Evolutionary conservation across 257 asterid species (phyloP).

Genomic region (Mentha longifolia): DNA sequence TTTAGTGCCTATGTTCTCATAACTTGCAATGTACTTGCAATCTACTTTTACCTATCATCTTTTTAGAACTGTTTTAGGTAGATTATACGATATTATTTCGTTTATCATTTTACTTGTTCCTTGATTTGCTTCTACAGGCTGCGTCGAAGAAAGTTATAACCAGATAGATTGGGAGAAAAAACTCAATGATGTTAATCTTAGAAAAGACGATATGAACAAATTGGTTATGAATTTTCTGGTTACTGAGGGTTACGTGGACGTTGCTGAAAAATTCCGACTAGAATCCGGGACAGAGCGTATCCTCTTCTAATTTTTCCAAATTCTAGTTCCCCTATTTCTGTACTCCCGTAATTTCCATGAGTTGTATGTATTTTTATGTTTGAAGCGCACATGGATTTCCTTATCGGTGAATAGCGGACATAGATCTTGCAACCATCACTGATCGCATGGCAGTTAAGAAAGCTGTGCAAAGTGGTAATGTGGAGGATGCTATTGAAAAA

Average conservation of each 20-base stretch:
- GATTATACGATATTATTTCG: conserved; percentile 10
- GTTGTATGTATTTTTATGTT: not conserved
- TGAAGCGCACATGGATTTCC: conserved; percentile 36
- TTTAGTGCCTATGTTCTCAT: no score
- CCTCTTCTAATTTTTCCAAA: conserved; percentile 32
- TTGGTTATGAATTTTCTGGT: conserved; percentile 87
- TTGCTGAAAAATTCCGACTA: no score
- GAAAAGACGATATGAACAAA: conserved; percentile 80
- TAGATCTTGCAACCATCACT: conserved; percentile 83
- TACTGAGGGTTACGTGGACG: conserved; percentile 83
- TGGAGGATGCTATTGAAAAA: conserved; percentile 91
- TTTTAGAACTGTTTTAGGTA: not conserved
- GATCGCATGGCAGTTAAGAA: conserved; percentile 92
- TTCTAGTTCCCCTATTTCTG: not conserved
- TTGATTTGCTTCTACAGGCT: conserved; percentile 50
- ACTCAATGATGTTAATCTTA: conserved; percentile 58
- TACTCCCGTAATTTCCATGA: not conserved
- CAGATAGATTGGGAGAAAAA: conserved; percentile 78
- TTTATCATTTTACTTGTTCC: no score
- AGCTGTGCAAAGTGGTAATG: conserved; percentile 86
- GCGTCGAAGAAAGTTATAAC: conserved; percentile 68
- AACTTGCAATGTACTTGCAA: not conserved
- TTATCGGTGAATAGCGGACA: conserved; percentile 71
- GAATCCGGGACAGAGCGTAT: conserved; percentile 94
- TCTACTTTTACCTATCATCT: not conserved